Base-by-base conservation (phyloP, 1,284 basidiomycete genomes). In the Cryptococcus deneoformans region DNA sequence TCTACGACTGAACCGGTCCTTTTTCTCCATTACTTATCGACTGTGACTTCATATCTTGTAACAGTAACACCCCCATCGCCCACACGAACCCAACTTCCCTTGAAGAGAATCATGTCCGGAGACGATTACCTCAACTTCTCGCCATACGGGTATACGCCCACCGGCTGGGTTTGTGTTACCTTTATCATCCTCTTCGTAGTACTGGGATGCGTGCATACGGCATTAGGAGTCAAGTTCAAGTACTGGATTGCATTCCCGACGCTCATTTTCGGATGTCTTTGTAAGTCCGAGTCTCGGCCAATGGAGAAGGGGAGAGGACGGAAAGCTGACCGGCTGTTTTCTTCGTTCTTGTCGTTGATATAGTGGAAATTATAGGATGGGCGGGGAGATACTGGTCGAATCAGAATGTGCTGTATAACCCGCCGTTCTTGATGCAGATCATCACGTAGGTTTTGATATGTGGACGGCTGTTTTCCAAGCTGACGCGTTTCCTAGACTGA, bases 171-270 rank as follows among this genome's bases (percentile, higher is more conserved):
- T 53, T 61, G 57, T 35, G 24, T 58, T 1, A 56, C 52, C 12
- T 64, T 61, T 50, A 56, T 65, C 10, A 58, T 59, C 20, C 60
- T 69, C 40, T 70, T 69, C 57, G 56, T 58, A 8, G 46, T 65
- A 11, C 42, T 49, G 12, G 29, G 36, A 12, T 16, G 54, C 9
- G 5, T 57, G 46, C 63, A 44, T 59, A 51, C 54, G 8, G 52
- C 37, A 2, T 20, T 61, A 80, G 79, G 75, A 2, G 43, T 77
- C 1, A 84, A 86, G 49, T 54, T 34, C 44, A 62, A 62, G 50
- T 62, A 62, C 48, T 64, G 63, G 63, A 51, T 62, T 39, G 53
- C 56, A 40, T 64, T 55, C 24, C 63, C 63, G 1, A 62, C 63
- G 12, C 50, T 64, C 9, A 56, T 58, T 5, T 29, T 62, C 6